Evolutionary conservation across 768 basidiomycete genomes (phyloP), one percentile per base, ranked within the genome.

Genomic region (Pisolithus orientalis): DNA sequence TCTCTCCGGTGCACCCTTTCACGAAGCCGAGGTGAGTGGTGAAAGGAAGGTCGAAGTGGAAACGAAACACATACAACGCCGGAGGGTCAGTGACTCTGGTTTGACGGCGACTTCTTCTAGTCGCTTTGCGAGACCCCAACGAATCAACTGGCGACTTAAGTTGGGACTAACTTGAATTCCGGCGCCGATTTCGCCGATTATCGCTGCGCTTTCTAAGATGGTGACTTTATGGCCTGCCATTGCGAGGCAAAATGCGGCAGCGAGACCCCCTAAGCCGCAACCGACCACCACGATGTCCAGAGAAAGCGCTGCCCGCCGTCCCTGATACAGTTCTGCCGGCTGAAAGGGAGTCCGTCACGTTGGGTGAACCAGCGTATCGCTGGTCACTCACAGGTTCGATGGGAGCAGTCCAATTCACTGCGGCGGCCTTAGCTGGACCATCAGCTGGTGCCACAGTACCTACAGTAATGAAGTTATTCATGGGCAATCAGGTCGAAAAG

Each of bases 151-250:
- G n/a, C 74, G 65, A 17, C 67, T 70, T 14, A 78, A 40, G 56
- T 79, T 78, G 17, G 69, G 66, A 27, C 57, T 54, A 49, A 77
- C 59, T 59, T 80, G 79, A 34, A 81, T 80, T 10, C 79, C 79
- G 4, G 79, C 79, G 2, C 80, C 78, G 6, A 77, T 70, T 51
- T 79, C 77, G 1, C 75, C 56, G 13, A 77, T 64, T 3, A 56
- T 49, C 0, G 56, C 44, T 2, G 78, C 74, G 17, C 59, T 58
- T 55, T 80, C 79, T 37, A 80, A 64, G 46, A 80, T 64, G 29
- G 76, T 77, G 48, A 80, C 71, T 5, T 58, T 71, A 61, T 80
- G 78, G 1, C 79, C 79, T 0, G 74, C 72, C 17, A 68, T 66
- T 3, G 75, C 75, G 10, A 80, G 68, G 38, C 66, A 65, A 60